These are phyloP conservation scores for Trichoderma virens DNA, from an alignment of 495 filamentous ascomycete species.

Conservation along the genomic window DNA sequence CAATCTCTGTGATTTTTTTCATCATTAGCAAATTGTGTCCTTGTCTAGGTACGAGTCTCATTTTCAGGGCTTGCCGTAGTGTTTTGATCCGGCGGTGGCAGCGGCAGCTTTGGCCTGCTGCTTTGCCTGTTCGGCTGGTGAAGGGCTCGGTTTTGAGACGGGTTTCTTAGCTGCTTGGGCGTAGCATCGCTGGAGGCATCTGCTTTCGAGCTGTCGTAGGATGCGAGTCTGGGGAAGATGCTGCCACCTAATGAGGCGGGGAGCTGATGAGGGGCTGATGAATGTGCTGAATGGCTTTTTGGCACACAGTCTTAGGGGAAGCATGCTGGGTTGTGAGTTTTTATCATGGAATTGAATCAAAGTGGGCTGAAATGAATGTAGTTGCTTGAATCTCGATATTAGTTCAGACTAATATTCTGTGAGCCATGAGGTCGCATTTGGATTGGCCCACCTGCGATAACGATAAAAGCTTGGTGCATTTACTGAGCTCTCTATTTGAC, in stretches of 20 bases:
- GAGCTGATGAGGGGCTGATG: neutral
- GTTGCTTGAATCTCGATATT: neutral
- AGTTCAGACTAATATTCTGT: too few relatives aligned
- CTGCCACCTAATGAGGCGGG: neutral
- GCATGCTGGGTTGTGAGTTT: neutral
- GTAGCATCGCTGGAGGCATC: slow-evolving; percentile 6
- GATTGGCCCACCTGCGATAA: slow-evolving; percentile 3
- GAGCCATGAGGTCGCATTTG: too few relatives aligned
- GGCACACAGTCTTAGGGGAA: neutral
- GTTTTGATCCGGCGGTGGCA: neutral
- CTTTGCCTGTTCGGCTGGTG: slow-evolving; percentile 1
- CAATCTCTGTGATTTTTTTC: slow-evolving; percentile 22
- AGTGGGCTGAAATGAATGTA: neutral
- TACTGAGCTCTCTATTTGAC: too few relatives aligned
- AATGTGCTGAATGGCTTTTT: neutral
- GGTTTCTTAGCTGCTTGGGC: neutral
- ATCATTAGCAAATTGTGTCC: neutral
- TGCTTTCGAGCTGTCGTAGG: neutral
- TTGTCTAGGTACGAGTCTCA: too few relatives aligned
- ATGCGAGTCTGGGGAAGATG: neutral
- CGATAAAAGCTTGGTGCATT: neutral
- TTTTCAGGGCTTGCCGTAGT: slow-evolving; percentile 2
- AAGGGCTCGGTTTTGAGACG: neutral
- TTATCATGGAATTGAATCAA: neutral
- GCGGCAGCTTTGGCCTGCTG: slow-evolving; percentile 5